A percentile compares a stretch with the other conserved stretches of the same genome.
Conservation (phyloP, 306 rosid genomes). For the Malus sylvestris region DNA sequence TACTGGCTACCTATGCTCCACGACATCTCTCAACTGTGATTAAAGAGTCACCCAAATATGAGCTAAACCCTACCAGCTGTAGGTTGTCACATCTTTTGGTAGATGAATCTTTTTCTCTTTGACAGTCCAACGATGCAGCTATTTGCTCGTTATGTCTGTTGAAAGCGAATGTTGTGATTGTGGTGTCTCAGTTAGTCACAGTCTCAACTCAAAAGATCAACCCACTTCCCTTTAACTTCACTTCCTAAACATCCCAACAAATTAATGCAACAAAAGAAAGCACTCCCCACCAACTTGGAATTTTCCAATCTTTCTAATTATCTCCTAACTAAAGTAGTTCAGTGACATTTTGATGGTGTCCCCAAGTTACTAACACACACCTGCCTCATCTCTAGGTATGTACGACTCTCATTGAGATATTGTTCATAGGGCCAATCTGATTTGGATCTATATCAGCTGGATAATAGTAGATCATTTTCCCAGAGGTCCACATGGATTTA, state of each 20-base stretch:
- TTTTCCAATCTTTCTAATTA: neutral
- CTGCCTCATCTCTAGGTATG: neutral
- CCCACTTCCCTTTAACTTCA: neutral
- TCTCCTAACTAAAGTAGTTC: neutral
- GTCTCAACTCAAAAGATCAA: slow-evolving; percentile 23
- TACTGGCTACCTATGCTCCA: neutral
- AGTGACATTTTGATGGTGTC: neutral
- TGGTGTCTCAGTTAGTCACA: slow-evolving; percentile 69
- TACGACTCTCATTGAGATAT: neutral
- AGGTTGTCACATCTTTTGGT: neutral
- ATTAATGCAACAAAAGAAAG: neutral
- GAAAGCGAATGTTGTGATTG: slow-evolving; percentile 44
- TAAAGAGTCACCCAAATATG: neutral
- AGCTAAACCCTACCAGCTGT: neutral
- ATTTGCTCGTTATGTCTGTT: slow-evolving; percentile 15
- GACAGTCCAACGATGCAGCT: neutral
- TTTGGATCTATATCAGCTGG: slow-evolving; percentile 30
- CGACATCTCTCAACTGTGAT: neutral
- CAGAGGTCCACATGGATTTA: slow-evolving; percentile 33
- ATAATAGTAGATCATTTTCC: slow-evolving; percentile 8
- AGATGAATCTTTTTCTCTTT: neutral
- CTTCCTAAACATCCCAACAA: neutral
- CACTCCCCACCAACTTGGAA: slow-evolving; percentile 20
- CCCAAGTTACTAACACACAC: neutral
- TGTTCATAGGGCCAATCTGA: slow-evolving; percentile 13